phyloP scores from a whole-genome alignment of 208 protist species.

The Leishmania gerbilli region DNA sequence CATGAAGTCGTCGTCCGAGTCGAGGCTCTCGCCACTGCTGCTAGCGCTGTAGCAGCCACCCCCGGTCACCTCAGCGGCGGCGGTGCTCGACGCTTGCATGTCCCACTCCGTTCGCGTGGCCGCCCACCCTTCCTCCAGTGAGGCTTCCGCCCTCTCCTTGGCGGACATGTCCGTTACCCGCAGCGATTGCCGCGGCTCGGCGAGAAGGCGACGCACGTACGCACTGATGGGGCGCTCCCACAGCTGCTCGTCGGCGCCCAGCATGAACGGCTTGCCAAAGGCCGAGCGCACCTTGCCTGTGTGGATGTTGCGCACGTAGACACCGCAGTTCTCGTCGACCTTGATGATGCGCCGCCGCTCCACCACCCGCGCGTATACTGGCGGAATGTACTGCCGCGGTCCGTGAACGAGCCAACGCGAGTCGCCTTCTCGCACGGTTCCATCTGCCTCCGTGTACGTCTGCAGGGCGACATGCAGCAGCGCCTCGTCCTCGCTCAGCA shows the following conservation, averaged over 20 bases:
- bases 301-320: conserved; percentile 95
- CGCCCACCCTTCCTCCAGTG: conserved; percentile 15
- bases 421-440: conserved; percentile 21
- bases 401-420: conserved; percentile 95
- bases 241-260: conserved; percentile 73
- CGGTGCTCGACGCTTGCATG: not conserved
- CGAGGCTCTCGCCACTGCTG: not conserved
- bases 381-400: conserved; percentile 92
- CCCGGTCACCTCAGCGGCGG: not conserved
- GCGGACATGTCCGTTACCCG: conserved; percentile 37
- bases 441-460: conserved; percentile 20
- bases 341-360: conserved; percentile 87
- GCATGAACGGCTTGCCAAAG: conserved; percentile 59
- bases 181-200: conserved; percentile 43
- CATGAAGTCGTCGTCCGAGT: not conserved
- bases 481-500: conserved; percentile 53
- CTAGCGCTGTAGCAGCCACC: conserved; percentile 5
- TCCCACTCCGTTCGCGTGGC: not conserved
- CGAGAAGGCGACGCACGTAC: conserved; percentile 54
- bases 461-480: conserved; percentile 26
- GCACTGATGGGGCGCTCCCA: conserved; percentile 75
- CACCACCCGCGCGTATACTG: conserved; percentile 90
- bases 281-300: conserved; percentile 75
- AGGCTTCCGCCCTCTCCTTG: conserved; percentile 18
- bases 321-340: conserved; percentile 94